Evolutionary conservation across 257 asterid genomes (phyloP), one percentile per base, ranked within the genome.

Genomic region (Galeopsis tetrahit): DNA sequence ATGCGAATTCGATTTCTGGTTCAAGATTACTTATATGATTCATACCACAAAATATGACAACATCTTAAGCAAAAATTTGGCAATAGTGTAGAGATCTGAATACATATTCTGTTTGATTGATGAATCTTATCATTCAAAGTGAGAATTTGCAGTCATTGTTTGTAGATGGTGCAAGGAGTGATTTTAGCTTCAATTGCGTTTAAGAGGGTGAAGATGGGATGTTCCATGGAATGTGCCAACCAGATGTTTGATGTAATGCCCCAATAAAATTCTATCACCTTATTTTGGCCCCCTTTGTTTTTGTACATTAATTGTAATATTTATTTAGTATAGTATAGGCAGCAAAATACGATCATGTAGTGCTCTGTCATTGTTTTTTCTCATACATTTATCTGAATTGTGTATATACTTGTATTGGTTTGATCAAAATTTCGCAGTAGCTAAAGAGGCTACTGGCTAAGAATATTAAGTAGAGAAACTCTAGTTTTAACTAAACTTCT

Each of bases 381-480:
- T 21, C 28, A 21, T 21, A 21, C 28, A 21, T 21, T 21, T 1
- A 21, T 21, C 79, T 49, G 28, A 49, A 13, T 21, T 49, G 4
- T 13, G 56, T n/a, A 49, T 49, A n/a, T 49, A 49, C 56, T 0
- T 49, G 56, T 49, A 49, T n/a, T 49, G 28, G 56, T n/a, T 13
- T 49, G 56, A 49, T 49, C 56, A 49, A n/a, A 49, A 49, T 14
- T 49, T 49, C 3, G 40, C 40, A 36, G 40, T 36, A 36, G 40
- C 40, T 6, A 36, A 36, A 36, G 5, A 15, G 60, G 60, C 60
- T 53, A 53, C 6, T 55, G 61, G 61, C 61, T 55, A 4, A 55
- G 34, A 34, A 60, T 42, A 55, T 79, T 82, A 6, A 82, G 86
- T 51, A 79, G 78, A 49, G 82, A 72, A 63, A 76, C 82, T 52